Evolutionary conservation across 495 filamentous ascomycete genomes (phyloP).

Genomic region (Aspergillus hancockii): DNA sequence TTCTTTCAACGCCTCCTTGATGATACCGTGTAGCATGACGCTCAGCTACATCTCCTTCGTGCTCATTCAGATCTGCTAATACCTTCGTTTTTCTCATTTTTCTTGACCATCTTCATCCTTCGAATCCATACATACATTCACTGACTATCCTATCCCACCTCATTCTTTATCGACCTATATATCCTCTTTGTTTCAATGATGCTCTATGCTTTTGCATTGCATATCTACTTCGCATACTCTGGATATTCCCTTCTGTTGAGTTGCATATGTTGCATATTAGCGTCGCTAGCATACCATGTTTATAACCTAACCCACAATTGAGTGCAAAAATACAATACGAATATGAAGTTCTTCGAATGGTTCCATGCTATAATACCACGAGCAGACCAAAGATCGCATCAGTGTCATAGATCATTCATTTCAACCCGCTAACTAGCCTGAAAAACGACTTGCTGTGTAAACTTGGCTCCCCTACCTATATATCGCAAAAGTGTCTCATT

Average conservation of each 20-base stretch:
- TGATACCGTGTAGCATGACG: not conserved
- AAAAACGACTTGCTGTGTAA: not conserved
- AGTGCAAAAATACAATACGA: not conserved
- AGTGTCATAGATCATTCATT: not conserved
- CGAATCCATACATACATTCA: not conserved
- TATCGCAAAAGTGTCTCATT: slow-evolving; percentile 6
- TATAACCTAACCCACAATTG: not conserved
- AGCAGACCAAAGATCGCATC: not conserved
- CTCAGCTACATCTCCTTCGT: slow-evolving; percentile 2
- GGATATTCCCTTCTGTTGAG: not conserved
- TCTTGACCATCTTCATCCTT: not conserved
- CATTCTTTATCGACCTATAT: not conserved
- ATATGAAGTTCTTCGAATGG: too few relatives aligned
- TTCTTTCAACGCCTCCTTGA: slow-evolving; percentile 5
- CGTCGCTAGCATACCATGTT: slow-evolving; percentile 3
- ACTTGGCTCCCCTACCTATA: not conserved
- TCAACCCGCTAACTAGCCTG: slow-evolving; percentile 3
- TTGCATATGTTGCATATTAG: slow-evolving; percentile 7
- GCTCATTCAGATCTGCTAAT: slow-evolving; percentile 9
- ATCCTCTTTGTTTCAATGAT: not conserved
- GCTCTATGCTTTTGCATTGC: not conserved
- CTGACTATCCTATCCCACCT: not conserved
- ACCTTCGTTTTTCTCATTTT: slow-evolving; percentile 5
- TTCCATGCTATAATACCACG: not conserved
- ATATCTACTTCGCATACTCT: not conserved